Evolutionary conservation across 257 asterid species (phyloP), one percentile per base, ranked within the genome.

Genomic region (Lycium barbarum): DNA sequence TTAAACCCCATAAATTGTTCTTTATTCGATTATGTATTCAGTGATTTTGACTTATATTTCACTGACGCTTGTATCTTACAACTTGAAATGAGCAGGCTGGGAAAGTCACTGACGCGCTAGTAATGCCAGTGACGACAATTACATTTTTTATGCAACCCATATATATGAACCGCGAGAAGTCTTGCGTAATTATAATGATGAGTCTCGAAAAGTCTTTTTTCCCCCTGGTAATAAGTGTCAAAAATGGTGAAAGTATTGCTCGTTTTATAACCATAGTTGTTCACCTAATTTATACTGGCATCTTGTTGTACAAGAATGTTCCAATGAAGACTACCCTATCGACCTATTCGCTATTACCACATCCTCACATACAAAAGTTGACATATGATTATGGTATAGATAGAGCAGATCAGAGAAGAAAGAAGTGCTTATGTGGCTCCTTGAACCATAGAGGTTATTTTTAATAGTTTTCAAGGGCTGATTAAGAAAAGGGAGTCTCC

Each of bases 291-390:
- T 95, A 80, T 83, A 84, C 65, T 97, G 99, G 99, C 92, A 85
- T 90, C 98, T 98, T 2, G 92, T 97, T 87, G 81, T 97, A 76
- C 97, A 93, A 43, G 97, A 95, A 82, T 89, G 81, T 76, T 87
- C 93, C 89, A 84, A 79, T 65, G 98, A 91, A 1, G 90, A 86
- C 90, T 91, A 93, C 79, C 97, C 92, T 81, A 87, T 97, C 90
- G 99, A 94, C 49, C 92, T 97, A 89, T 97, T 95, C 87, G 94
- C 99, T 73, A 84, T 93, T 62, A 74, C 91, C 98, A 95, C 81
- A 93, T 97, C 98, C 99, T 85, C 99, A 98, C 20, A 87, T 97
- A 98, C 98, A 91, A 79, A 98, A 97, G 93, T 87, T 97, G 84
- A 93, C 95, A 2, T 94, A 83, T 87, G 99, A 95, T 85, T 97